Conservation (phyloP, 1,284 basidiomycete genomes). For the Fistulinella staudtii region DNA sequence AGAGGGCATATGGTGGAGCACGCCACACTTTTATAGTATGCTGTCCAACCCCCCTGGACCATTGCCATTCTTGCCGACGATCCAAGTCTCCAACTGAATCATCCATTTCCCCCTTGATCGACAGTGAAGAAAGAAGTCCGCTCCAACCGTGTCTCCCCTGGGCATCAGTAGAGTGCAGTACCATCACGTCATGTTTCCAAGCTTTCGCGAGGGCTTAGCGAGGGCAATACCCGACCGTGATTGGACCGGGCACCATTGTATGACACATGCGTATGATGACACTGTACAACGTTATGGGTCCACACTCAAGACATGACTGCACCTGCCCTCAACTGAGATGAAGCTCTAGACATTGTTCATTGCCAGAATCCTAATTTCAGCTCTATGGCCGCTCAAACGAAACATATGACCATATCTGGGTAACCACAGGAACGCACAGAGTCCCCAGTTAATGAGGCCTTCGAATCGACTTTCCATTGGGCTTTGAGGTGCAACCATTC, state of each 20-base stretch:
- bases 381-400: constrained; percentile 2
- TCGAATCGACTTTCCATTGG: too few species aligned
- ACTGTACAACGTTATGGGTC: too few species aligned
- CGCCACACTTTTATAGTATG: background rate
- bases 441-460: background rate
- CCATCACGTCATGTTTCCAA: too few species aligned
- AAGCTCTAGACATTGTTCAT: background rate
- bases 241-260: too few species aligned
- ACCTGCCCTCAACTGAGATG: background rate
- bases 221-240: too few species aligned
- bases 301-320: too few species aligned
- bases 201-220: too few species aligned
- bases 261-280: too few species aligned
- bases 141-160: background rate
- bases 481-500: too few species aligned
- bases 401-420: constrained; percentile 1
- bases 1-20: background rate
- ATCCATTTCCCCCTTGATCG: background rate
- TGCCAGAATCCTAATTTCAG: background rate
- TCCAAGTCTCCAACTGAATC: background rate
- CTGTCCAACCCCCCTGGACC: background rate
- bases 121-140: background rate
- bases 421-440: background rate
- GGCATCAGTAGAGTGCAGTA: too few species aligned
- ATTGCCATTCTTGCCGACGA: background rate